Percentiles rank a stretch among this genome's conserved stretches.
Evolutionary conservation across 495 filamentous ascomycete species (phyloP).

Genomic region (Echria macrotheca): DNA sequence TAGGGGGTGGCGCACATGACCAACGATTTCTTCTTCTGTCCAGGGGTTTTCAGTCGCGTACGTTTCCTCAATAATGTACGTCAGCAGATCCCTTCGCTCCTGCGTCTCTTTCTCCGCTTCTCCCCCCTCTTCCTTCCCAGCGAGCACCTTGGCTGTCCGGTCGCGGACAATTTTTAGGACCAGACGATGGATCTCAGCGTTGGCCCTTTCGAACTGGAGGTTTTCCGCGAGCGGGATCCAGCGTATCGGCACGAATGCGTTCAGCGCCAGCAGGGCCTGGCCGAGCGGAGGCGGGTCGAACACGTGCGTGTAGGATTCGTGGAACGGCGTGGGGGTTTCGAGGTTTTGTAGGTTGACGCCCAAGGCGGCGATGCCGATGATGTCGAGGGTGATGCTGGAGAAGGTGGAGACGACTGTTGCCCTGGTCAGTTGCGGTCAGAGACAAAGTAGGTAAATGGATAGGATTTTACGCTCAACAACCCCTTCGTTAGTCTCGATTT

Average conservation of each 20-base stretch:
- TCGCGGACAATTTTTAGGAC: constrained; percentile 49
- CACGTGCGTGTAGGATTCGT: constrained; percentile 13
- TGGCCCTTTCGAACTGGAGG: constrained; percentile 15
- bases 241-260: constrained; percentile 20
- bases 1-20: background rate
- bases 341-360: constrained; percentile 62
- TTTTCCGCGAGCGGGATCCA: constrained; percentile 27
- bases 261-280: constrained; percentile 22
- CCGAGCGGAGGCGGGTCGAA: constrained; percentile 21
- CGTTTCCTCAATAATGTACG: background rate
- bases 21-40: background rate
- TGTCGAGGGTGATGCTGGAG: constrained; percentile 52
- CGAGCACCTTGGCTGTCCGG: background rate
- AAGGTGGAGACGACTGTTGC: constrained; percentile 2
- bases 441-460: background rate
- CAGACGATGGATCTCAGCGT: constrained; percentile 18
- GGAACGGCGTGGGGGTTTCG: constrained; percentile 6
- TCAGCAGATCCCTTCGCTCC: background rate
- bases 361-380: constrained; percentile 62
- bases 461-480: background rate
- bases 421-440: background rate
- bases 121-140: background rate
- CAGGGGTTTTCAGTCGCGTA: background rate
- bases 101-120: background rate
- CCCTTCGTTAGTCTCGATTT: background rate